Evolutionary conservation across 805 yeast species (phyloP), one percentile per base, ranked within the genome.

Genomic region (Kuraishia molischiana): DNA sequence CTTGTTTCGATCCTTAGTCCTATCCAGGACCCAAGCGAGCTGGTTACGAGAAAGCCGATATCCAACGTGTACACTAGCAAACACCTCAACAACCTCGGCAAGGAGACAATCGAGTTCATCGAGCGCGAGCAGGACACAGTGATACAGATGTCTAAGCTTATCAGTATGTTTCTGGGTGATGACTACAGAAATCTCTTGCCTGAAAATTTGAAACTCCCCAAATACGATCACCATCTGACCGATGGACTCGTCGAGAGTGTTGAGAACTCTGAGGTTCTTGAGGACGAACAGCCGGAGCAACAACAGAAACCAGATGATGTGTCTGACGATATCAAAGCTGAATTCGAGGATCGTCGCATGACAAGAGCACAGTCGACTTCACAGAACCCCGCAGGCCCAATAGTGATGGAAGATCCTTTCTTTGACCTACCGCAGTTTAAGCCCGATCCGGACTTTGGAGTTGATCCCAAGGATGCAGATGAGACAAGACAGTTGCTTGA

Each of bases 151-250:
- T 73, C 81, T 32, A 76, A 75, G 49, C 65, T 90, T 33, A 68
- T 92, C 58, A 84, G 80, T 43, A 78, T 83, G 1, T 76, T 90
- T 47, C 65, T 90, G 36, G 96, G 97, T 4, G 97, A 90, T 52
- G 90, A 85, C 53, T 83, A 94, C 45, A 66, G 66, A 32, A 77
- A 76, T 39, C 58, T 81, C 29, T 62, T 76, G 17, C 85, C 84
- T 26, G 75, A 72, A 18, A 73, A 75, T 35, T 56, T 89, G 57
- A 72, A 76, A 19, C 63, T 87, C 24, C 81, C 86, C 2, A 66
- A 60, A 20, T 84, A 84, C 50, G 84, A 85, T 49, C 87, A 81
- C 49, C 74, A 78, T 24, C 56, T 80, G 33, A 19, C 46, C 14
- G 31, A 28, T 14, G 31, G 31, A 28, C 6, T 28, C 13, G 31